These are phyloP conservation scores for Blastobotrys ciferrii DNA, from an alignment of 1,139 yeast species.

Conservation along the genomic window DNA sequence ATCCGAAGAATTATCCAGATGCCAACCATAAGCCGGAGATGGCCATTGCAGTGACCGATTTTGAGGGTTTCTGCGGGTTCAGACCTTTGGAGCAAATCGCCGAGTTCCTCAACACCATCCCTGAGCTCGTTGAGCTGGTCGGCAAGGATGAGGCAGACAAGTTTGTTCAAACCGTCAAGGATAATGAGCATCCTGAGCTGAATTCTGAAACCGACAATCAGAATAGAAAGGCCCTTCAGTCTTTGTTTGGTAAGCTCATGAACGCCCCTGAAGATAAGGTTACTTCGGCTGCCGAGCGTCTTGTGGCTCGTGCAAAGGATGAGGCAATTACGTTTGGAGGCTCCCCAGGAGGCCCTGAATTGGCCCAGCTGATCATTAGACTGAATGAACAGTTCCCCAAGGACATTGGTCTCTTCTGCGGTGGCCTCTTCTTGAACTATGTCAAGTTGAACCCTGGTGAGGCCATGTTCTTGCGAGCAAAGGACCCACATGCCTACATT, in stretches of 20 bases:
- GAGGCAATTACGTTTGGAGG: slow-evolving; percentile 38
- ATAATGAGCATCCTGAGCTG: slow-evolving; percentile 49
- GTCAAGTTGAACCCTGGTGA: slow-evolving; percentile 84
- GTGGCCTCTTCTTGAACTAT: slow-evolving; percentile 87
- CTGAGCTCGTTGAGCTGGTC: slow-evolving; percentile 71
- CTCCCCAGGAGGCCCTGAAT: slow-evolving; percentile 43
- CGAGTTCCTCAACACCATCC: slow-evolving; percentile 61
- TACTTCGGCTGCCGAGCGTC: slow-evolving; percentile 50
- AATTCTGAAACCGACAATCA: slow-evolving; percentile 39
- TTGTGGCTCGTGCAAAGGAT: slow-evolving; percentile 59
- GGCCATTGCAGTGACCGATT: slow-evolving; percentile 95
- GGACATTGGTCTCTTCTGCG: slow-evolving; percentile 95
- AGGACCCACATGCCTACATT: slow-evolving; percentile 97
- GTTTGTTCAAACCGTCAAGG: slow-evolving; percentile 46
- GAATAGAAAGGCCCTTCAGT: slow-evolving; percentile 67
- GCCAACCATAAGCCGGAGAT: slow-evolving; percentile 98
- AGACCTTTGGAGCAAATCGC: slow-evolving; percentile 82
- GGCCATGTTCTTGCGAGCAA: slow-evolving; percentile 94
- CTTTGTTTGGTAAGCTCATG: slow-evolving; percentile 80
- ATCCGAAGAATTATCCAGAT: slow-evolving; percentile 95
- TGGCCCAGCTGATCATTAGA: slow-evolving; percentile 71
- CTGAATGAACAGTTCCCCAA: slow-evolving; percentile 85
- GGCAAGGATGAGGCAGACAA: slow-evolving; percentile 56
- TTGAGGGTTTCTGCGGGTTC: slow-evolving; percentile 98
- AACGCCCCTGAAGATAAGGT: slow-evolving; percentile 61